Evolutionary conservation across 768 basidiomycete genomes (phyloP).

Genomic region (Cystobasidium ongulense): DNA sequence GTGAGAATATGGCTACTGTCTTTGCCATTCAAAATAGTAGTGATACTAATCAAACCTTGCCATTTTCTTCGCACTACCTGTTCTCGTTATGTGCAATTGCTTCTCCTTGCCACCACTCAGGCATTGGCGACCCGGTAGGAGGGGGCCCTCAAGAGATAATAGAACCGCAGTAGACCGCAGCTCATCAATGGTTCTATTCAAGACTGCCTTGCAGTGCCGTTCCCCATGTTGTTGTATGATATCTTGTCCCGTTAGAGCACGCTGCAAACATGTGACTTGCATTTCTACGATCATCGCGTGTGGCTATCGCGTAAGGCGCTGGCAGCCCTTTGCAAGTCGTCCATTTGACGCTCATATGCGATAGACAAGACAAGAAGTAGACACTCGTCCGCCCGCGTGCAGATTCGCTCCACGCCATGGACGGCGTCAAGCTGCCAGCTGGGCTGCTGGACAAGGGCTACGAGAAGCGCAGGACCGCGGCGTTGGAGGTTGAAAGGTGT

Average conservation of each 20-base stretch:
- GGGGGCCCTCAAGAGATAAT: slow-evolving; percentile 22
- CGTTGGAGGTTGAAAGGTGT: slow-evolving; percentile 90
- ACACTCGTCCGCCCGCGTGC: not conserved
- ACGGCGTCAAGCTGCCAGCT: slow-evolving; percentile 5
- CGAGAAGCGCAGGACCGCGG: slow-evolving; percentile 55
- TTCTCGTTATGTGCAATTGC: not conserved
- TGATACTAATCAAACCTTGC: too few relatives aligned
- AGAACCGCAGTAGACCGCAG: not conserved
- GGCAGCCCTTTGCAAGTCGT: too few relatives aligned
- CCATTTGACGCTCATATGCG: too few relatives aligned
- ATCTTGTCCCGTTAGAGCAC: not conserved
- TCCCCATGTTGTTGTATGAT: not conserved
- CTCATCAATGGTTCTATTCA: not conserved
- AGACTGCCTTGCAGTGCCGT: not conserved
- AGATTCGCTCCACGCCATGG: not conserved
- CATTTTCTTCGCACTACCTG: too few relatives aligned
- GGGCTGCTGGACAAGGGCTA: slow-evolving; percentile 30
- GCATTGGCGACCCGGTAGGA: slow-evolving; percentile 15
- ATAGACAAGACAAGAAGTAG: too few relatives aligned
- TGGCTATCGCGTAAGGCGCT: too few relatives aligned
- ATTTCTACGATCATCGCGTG: too few relatives aligned
- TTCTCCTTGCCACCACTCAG: not conserved
- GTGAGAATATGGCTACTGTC: not conserved
- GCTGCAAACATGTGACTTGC: too few relatives aligned
- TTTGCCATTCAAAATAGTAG: too few relatives aligned